Evolutionary conservation across 2,329 filamentous ascomycete genomes (phyloP).

Genomic region (Claviceps fusiformis): DNA sequence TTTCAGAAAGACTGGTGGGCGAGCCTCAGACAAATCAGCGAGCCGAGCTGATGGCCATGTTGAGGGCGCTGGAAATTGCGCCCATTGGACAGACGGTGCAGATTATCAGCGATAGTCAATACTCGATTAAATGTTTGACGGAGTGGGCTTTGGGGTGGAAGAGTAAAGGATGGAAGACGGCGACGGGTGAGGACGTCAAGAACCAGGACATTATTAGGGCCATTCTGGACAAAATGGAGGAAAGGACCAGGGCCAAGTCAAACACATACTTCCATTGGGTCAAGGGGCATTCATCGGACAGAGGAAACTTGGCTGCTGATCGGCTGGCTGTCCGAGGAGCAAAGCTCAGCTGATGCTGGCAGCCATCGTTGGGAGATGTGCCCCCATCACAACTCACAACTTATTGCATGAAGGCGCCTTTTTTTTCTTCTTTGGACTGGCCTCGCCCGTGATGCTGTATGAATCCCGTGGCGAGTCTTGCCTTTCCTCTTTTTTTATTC

Average conservation of each 20-base stretch:
- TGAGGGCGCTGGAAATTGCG: slow-evolving; percentile 66
- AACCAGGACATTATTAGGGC: slow-evolving; percentile 74
- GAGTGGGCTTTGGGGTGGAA: slow-evolving; percentile 73
- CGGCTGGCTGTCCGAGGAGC: slow-evolving; percentile 48
- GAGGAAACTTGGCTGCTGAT: slow-evolving; percentile 74
- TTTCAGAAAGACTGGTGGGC: slow-evolving; percentile 65
- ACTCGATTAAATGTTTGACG: slow-evolving; percentile 79
- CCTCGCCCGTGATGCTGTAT: neutral
- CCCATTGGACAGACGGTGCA: slow-evolving; percentile 53
- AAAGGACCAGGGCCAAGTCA: slow-evolving; percentile 45
- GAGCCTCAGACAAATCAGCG: slow-evolving; percentile 82
- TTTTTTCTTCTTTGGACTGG: neutral
- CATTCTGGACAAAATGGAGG: slow-evolving; percentile 57
- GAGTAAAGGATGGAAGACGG: slow-evolving; percentile 63
- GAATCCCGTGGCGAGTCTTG: neutral
- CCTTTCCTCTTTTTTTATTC: neutral
- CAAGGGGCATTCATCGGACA: slow-evolving; percentile 64
- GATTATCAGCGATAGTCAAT: slow-evolving; percentile 82
- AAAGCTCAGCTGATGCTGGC: slow-evolving; percentile 12
- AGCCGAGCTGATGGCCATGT: slow-evolving; percentile 82
- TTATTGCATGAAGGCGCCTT: neutral
- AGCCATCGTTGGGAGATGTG: neutral
- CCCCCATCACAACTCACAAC: neutral
- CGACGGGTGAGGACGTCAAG: slow-evolving; percentile 56
- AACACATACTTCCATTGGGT: slow-evolving; percentile 72